Conservation (phyloP, 345 rosid species). For the Arabidopsis arenosa region DNA sequence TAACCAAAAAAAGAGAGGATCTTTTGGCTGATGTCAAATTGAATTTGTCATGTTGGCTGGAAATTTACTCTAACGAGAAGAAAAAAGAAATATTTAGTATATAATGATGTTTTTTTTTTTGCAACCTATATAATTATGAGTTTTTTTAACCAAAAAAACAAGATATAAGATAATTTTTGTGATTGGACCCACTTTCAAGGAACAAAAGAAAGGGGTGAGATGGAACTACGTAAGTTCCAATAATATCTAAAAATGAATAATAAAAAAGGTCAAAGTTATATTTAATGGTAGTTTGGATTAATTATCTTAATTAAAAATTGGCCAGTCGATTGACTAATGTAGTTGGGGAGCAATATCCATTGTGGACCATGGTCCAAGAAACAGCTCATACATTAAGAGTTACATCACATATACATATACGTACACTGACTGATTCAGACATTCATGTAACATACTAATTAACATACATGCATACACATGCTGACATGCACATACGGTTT, state of each 20-base stretch:
- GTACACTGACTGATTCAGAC: constrained; percentile 22
- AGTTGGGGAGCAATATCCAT: constrained; percentile 46
- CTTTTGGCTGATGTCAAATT: constrained; percentile 14
- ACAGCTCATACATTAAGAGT: constrained; percentile 43
- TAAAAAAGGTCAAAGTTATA: constrained; percentile 41
- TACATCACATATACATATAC: constrained; percentile 29
- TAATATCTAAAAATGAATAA: constrained; percentile 23
- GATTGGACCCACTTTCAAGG: constrained; percentile 37
- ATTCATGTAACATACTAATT: not conserved
- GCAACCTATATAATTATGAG: not conserved
- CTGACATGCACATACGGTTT: not conserved
- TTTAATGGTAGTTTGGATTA: constrained; percentile 38
- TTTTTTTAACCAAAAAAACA: not conserved
- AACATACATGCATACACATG: constrained; percentile 3
- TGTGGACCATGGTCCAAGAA: constrained; percentile 49
- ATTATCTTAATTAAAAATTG: constrained; percentile 29
- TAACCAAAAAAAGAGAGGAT: not conserved
- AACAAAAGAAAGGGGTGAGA: constrained; percentile 36
- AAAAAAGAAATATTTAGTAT: not conserved
- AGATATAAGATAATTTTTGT: constrained; percentile 17
- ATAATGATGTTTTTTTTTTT: not conserved
- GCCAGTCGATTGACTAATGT: constrained; percentile 42
- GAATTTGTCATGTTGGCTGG: not conserved
- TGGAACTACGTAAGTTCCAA: constrained; percentile 43
- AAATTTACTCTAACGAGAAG: not conserved